Evolutionary conservation across 768 basidiomycete species (phyloP).

Genomic region (Artomyces pyxidatus): DNA sequence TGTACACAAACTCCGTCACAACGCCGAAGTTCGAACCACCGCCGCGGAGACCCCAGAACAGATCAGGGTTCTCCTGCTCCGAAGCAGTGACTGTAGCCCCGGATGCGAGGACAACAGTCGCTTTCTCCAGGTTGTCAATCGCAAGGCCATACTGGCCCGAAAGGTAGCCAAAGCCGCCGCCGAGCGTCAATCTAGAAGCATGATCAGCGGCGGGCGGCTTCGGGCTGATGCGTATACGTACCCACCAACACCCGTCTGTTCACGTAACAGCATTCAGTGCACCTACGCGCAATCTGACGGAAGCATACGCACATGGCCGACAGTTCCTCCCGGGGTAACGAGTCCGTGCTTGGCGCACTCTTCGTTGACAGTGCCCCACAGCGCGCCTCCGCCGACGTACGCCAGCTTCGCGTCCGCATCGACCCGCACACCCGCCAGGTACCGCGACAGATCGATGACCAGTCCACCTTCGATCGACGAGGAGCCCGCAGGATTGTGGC

Average conservation of each 20-base stretch:
- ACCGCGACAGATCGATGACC: conserved; percentile 39
- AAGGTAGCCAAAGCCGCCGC: conserved; percentile 49
- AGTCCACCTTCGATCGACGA: conserved; percentile 38
- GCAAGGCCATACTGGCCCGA: conserved; percentile 30
- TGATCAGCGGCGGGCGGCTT: not conserved
- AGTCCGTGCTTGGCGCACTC: conserved; percentile 34
- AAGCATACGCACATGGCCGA: conserved; percentile 34
- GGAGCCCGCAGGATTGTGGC: conserved; percentile 35
- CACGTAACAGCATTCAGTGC: not conserved
- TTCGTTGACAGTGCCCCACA: conserved; percentile 38
- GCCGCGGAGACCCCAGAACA: conserved; percentile 44
- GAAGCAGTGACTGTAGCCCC: conserved; percentile 29
- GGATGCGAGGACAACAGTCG: conserved; percentile 35
- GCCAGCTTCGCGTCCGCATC: conserved; percentile 30
- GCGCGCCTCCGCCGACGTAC: conserved; percentile 36
- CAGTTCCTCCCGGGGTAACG: conserved; percentile 38
- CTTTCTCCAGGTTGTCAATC: conserved; percentile 38
- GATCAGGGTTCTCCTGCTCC: conserved; percentile 24
- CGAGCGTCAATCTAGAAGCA: conserved; percentile 33
- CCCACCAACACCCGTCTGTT: conserved; percentile 46
- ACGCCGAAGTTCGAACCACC: conserved; percentile 47
- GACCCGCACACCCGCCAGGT: conserved; percentile 29
- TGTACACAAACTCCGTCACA: conserved; percentile 39
- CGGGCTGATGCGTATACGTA: conserved; percentile 10
- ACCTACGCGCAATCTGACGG: not conserved